Evolutionary conservation across 768 basidiomycete species (phyloP), one percentile per base, ranked within the genome.

Genomic region (Lactifluus pinguis): DNA sequence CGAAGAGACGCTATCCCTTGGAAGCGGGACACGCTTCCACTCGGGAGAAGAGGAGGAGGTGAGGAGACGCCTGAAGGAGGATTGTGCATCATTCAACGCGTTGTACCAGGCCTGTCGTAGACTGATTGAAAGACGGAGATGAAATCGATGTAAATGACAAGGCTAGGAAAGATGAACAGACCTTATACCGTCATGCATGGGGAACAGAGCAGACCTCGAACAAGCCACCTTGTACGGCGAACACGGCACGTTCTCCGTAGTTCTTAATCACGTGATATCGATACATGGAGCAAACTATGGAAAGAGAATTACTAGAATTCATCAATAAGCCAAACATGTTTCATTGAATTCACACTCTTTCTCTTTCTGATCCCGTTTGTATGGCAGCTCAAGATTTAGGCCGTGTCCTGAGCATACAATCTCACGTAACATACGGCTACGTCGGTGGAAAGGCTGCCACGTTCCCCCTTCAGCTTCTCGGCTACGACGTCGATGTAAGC

Each of bases 401-500:
- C 53, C 79, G 94, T 29, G 81, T 98, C 9, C 77, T 98, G 45
- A 93, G 91, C 67, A 83, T 98, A 53, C 95, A 98, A 68, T 92
- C 89, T 2, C 95, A 98, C 68, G 95, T 98, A 60, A 83, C 87
- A 10, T 92, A 86, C 65, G 95, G 95, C 51, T 98, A 95, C 68
- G 95, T 95, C 7, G 95, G 95, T 60, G 85, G 86, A 30, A 89
- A 89, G 70, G 87, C 86, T 9, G 86, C 87, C 0, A 80, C 84
- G 6, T 89, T 88, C 67, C 85, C 87, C 1, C 83, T 83, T 65
- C 95, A 83, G 78, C 91, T 79, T 62, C 81, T 98, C 49, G 95
- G 93, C 11, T 98, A 87, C 73, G 93, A 99, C 66, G 95, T 98
- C 49, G 97, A 99, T 77, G 92, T 92, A 72, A 73, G 81, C 32